Conservation (phyloP, 345 rosid genomes). For the Hirschfeldia incana region DNA sequence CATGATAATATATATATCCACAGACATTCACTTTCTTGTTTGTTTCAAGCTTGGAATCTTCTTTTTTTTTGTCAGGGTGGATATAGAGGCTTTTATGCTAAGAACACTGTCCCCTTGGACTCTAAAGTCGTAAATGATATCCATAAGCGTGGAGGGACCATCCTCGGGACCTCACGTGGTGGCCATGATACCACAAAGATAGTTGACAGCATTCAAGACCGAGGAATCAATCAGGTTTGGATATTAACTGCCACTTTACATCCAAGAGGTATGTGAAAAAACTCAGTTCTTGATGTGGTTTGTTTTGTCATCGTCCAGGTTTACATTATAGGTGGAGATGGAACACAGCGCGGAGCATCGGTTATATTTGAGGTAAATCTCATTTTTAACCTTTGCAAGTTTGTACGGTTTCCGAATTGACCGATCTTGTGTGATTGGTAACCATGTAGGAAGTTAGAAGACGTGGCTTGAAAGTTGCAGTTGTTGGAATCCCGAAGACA, state of each 20-base stretch:
- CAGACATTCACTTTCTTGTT: neutral
- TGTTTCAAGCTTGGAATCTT: slow-evolving; percentile 5
- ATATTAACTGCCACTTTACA: neutral
- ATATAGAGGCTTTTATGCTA: slow-evolving; percentile 76
- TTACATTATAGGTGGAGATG: slow-evolving; percentile 85
- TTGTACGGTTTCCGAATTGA: neutral
- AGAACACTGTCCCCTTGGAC: slow-evolving; percentile 57
- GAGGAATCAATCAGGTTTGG: slow-evolving; percentile 74
- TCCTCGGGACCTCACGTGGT: slow-evolving; percentile 78
- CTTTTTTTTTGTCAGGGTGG: slow-evolving; percentile 58
- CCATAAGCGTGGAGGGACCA: slow-evolving; percentile 84
- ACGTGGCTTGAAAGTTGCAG: slow-evolving; percentile 71
- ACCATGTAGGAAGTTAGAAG: slow-evolving; percentile 62
- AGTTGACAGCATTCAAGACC: slow-evolving; percentile 82
- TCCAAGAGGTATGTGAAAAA: no score
- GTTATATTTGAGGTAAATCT: slow-evolving; percentile 62
- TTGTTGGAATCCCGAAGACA: slow-evolving; percentile 71
- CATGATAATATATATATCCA: neutral
- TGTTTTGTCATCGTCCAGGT: slow-evolving; percentile 43
- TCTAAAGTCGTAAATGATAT: slow-evolving; percentile 73
- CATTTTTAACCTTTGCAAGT: neutral
- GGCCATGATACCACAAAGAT: slow-evolving; percentile 76
- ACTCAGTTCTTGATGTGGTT: slow-evolving; percentile 6
- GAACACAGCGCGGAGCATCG: slow-evolving; percentile 75
- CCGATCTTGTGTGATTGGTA: neutral